Conservation (phyloP, 192 early-diverging fungal genomes). For the Coemansia asiatica region DNA sequence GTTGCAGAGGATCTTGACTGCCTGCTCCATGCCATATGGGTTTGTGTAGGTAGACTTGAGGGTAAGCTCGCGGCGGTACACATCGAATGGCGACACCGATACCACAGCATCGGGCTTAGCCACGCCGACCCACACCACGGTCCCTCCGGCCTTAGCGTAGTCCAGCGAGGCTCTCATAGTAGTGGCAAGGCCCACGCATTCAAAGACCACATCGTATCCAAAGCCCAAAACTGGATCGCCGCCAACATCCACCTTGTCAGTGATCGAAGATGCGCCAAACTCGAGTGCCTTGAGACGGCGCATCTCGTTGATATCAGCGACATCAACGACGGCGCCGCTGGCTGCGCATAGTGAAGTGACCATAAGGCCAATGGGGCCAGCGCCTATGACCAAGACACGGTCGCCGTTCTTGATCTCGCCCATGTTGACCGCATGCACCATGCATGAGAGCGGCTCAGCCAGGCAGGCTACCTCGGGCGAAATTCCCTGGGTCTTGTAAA, state of each 20-base stretch:
- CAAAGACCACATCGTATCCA: constrained; percentile 56
- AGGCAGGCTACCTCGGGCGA: constrained; percentile 52
- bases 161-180: constrained; percentile 47
- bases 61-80: constrained; percentile 57
- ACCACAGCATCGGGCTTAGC: constrained; percentile 48
- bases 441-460: constrained; percentile 58
- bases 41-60: constrained; percentile 59
- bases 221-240: constrained; percentile 31
- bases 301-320: constrained; percentile 49
- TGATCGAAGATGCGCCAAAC: constrained; percentile 32
- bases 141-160: constrained; percentile 51
- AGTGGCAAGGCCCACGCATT: constrained; percentile 54
- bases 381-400: constrained; percentile 51
- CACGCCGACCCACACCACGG: constrained; percentile 58
- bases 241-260: constrained; percentile 28
- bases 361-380: constrained; percentile 60
- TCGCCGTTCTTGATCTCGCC: constrained; percentile 52
- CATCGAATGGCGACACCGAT: constrained; percentile 52
- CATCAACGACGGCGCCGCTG: constrained; percentile 47
- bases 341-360: constrained; percentile 38
- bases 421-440: constrained; percentile 56
- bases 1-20: constrained; percentile 50
- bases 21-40: constrained; percentile 55
- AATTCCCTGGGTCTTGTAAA: constrained; percentile 33
- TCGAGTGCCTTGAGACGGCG: constrained; percentile 35